A percentile compares a stretch with the other conserved stretches of the same genome.
These are phyloP conservation scores for Fusarium drepaniforme DNA, from an alignment of 2,329 filamentous ascomycete genomes.

Conservation along the genomic window DNA sequence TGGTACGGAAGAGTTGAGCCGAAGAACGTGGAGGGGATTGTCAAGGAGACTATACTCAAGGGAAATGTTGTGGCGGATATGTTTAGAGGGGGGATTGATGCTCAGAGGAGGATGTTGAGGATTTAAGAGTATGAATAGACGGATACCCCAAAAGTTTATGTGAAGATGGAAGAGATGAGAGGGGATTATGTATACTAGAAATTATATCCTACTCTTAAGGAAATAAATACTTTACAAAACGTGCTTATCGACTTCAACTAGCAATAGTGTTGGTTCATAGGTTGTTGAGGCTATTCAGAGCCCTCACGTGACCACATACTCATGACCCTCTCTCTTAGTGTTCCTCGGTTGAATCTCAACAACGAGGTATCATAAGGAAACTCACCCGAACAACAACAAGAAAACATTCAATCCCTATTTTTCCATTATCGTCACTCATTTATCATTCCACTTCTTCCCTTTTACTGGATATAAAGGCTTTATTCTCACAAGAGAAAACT, in stretches of 20 bases:
- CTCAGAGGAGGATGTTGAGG: constrained; percentile 64
- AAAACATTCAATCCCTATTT: background rate
- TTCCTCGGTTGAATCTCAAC: background rate
- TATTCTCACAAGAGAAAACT: background rate
- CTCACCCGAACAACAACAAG: background rate
- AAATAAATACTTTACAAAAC: background rate
- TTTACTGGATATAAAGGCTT: background rate
- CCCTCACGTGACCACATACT: constrained; percentile 35
- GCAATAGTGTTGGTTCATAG: background rate
- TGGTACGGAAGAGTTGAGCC: constrained; percentile 88
- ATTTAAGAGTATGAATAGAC: constrained; percentile 45
- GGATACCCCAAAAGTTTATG: constrained; percentile 29
- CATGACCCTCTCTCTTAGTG: constrained; percentile 9
- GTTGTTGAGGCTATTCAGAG: constrained; percentile 3
- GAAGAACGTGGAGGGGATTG: constrained; percentile 80
- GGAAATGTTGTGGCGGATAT: constrained; percentile 78
- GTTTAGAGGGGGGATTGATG: constrained; percentile 77
- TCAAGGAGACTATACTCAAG: constrained; percentile 75
- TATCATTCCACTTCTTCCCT: background rate
- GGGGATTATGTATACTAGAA: constrained; percentile 2
- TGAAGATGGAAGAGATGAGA: background rate
- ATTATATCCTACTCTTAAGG: background rate
- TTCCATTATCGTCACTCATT: background rate
- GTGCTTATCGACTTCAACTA: background rate
- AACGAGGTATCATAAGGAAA: background rate